These are phyloP conservation scores for Hygrocybe punicea DNA, from an alignment of 768 basidiomycete species.

Conservation along the genomic window DNA sequence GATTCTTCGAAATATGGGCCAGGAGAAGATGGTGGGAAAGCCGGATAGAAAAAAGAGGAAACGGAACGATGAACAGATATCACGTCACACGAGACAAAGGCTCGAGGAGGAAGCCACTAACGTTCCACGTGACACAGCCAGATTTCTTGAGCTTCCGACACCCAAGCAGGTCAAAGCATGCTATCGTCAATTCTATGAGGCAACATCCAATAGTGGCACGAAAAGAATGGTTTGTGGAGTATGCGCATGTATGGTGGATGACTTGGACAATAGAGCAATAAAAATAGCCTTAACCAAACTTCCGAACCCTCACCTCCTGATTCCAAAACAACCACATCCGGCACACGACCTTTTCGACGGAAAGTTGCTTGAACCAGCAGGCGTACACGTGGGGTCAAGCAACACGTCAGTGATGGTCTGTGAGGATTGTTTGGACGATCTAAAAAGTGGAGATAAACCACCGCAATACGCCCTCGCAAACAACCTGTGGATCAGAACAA, in stretches of 20 bases:
- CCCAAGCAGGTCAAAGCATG: not conserved
- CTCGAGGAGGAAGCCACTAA: not conserved
- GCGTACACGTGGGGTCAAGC: too few relatives aligned
- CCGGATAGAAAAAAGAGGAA: not conserved
- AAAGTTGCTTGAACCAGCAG: not conserved
- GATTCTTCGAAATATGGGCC: not conserved
- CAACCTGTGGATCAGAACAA: too few relatives aligned
- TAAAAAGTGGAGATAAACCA: not conserved
- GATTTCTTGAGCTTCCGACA: not conserved
- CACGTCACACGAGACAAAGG: not conserved
- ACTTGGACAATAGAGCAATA: not conserved
- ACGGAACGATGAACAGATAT: not conserved
- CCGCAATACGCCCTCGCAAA: too few relatives aligned
- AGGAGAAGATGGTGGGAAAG: not conserved
- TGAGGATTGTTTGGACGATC: not conserved
- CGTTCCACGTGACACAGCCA: not conserved
- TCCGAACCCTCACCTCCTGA: not conserved
- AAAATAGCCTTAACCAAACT: not conserved
- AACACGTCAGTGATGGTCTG: too few relatives aligned
- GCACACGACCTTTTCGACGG: not conserved
- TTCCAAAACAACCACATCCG: not conserved
- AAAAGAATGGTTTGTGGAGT: conserved; percentile 9
- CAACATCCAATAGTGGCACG: conserved; percentile 5
- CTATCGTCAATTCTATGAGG: conserved; percentile 8
- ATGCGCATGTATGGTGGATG: conserved; percentile 6